Evolutionary conservation across 257 asterid genomes (phyloP), one percentile per base, ranked within the genome.

Genomic region (Solanum bulbocastanum): DNA sequence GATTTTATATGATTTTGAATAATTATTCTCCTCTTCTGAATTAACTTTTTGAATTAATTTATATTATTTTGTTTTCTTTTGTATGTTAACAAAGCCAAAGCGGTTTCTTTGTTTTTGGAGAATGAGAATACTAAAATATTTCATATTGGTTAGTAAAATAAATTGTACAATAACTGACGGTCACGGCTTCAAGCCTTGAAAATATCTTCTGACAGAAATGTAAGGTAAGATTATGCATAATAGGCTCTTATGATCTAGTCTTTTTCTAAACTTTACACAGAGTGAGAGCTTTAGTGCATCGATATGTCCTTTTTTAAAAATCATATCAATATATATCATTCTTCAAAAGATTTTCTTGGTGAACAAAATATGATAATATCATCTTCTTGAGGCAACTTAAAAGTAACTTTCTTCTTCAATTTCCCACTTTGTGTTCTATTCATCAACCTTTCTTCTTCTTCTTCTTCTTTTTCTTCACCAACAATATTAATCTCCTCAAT

Each of bases 381-480:
- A 89, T 85, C 85, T 65, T 88, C 90, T 79, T 88, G 88, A 71
- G 92, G 93, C 83, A 92, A 69, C 81, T 40, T 87, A 83, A 91
- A 92, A 4, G 60, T 86, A 76, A 91, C 93, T 86, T 86, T 87
- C 88, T 90, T 91, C 30, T 75, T 88, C 83, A 76, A 30, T 85
- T 82, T 89, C 66, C 65, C 39, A 25, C 56, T 68, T 83, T 72
- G 52, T 11, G 87, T 66, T 87, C 87, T 60, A 37, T 36, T 62
- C 22, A 22, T 78, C 62, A 83, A 8, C 2, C 83, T 81, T 33
- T 75, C 87, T 52, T 49, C 87, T 27, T 44, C 56, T 13, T 46
- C 52, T 42, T 14, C 20, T 14, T 46, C 58, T 5, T 49, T 15
- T 40, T 49, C 82, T 30, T 42, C 83, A 75, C 22, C 58, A 39